Conservation (phyloP, 192 early-diverging fungal genomes). For the Backusella morwellensis region DNA sequence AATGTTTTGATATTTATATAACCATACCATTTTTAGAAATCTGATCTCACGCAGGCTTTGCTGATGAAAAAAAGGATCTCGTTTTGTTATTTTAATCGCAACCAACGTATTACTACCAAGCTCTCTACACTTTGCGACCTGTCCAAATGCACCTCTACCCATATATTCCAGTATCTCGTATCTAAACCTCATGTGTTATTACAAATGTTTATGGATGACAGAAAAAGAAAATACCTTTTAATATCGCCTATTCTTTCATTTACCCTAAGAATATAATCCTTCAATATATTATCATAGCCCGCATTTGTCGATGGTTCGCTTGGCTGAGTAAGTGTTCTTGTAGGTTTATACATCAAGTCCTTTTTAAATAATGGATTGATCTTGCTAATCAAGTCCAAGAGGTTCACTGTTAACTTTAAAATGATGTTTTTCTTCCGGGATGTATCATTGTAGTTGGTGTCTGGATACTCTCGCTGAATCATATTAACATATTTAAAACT, state of each 20-base stretch:
- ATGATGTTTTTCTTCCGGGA: not conserved
- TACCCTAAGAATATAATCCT: slow-evolving; percentile 95
- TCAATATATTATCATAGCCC: slow-evolving; percentile 91
- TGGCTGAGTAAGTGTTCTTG: slow-evolving; percentile 90
- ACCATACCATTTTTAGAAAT: slow-evolving; percentile 75
- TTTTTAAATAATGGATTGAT: slow-evolving; percentile 82
- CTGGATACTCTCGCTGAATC: not conserved
- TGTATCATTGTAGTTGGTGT: not conserved
- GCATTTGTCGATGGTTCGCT: slow-evolving; percentile 90
- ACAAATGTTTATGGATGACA: not conserved
- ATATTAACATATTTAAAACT: not conserved
- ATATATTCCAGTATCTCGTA: slow-evolving; percentile 91
- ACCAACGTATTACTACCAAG: slow-evolving; percentile 83
- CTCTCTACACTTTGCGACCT: slow-evolving; percentile 94
- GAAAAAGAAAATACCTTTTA: slow-evolving; percentile 53
- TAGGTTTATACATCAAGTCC: slow-evolving; percentile 73
- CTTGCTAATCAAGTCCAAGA: slow-evolving; percentile 44
- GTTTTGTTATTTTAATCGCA: slow-evolving; percentile 98
- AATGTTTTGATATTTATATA: not conserved
- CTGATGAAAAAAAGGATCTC: slow-evolving; percentile 91
- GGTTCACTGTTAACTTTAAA: not conserved
- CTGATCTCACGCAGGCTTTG: slow-evolving; percentile 94
- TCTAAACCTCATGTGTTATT: slow-evolving; percentile 31
- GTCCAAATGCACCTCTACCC: slow-evolving; percentile 98
- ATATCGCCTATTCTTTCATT: slow-evolving; percentile 86